A percentile compares a stretch with the other conserved stretches of the same genome.
phyloP scores from a whole-genome alignment of 352 stramenopile species.

The Phytophthora gonapodyides region DNA sequence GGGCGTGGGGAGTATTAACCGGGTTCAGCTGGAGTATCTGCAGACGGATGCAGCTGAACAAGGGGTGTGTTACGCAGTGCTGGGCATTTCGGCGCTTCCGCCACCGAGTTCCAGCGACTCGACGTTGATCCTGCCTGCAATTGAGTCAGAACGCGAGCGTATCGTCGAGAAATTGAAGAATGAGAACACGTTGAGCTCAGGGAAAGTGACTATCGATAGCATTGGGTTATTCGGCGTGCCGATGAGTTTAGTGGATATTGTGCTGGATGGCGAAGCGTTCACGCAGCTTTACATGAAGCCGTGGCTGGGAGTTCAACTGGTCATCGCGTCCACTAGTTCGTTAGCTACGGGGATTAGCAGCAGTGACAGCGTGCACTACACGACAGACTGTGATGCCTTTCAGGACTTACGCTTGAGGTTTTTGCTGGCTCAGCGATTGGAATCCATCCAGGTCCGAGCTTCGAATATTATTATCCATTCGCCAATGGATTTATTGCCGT shows the following conservation, averaged over 20 bases:
- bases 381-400: conserved; percentile 18
- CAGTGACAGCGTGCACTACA: conserved; percentile 8
- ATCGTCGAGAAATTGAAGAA: conserved; percentile 22
- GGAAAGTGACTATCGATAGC: conserved; percentile 16
- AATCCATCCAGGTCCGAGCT: conserved; percentile 6
- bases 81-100: conserved; percentile 30
- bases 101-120: conserved; percentile 2
- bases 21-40: conserved; percentile 30
- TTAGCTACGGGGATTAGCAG: conserved; percentile 4
- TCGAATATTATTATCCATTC: conserved; percentile 28
- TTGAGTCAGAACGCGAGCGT: conserved; percentile 28
- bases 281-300: conserved; percentile 31
- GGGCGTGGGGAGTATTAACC: conserved; percentile 18
- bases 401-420: conserved; percentile 24
- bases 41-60: conserved; percentile 19
- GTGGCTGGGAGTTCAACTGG: conserved; percentile 31
- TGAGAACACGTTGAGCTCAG: conserved; percentile 2
- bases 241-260: conserved; percentile 29
- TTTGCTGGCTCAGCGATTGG: conserved; percentile 15
- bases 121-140: conserved; percentile 8
- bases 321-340: conserved; percentile 8
- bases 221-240: conserved; percentile 21
- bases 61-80: conserved; percentile 17
- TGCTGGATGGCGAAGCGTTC: conserved; percentile 31
- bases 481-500: conserved; percentile 7